phyloP scores from a whole-genome alignment of 1,284 basidiomycete genomes.

The Ceratobasidium sp. region DNA sequence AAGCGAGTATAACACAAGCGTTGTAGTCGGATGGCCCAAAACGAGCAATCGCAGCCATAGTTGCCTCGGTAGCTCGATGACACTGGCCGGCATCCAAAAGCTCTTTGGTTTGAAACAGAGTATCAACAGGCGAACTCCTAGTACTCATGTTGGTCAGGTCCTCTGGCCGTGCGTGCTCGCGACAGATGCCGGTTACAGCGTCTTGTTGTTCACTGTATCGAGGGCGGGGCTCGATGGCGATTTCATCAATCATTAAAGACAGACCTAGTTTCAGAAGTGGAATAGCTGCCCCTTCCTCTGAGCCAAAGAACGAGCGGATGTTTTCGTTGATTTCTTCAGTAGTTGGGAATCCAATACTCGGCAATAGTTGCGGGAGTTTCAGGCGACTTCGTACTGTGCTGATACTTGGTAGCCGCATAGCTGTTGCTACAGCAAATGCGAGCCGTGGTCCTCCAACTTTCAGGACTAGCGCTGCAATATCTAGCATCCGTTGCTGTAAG shows the following conservation, averaged over 20 bases:
- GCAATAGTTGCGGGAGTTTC: background rate
- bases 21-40: slow-evolving; percentile 31
- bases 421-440: background rate
- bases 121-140: background rate
- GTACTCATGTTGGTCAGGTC: background rate
- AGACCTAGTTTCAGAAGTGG: background rate
- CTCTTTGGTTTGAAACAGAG: background rate
- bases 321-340: background rate
- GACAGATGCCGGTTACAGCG: slow-evolving; percentile 10
- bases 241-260: slow-evolving; percentile 31
- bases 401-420: background rate
- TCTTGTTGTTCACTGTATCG: background rate
- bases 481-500: background rate
- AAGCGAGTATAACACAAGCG: slow-evolving; percentile 1
- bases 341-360: slow-evolving; percentile 12
- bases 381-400: background rate
- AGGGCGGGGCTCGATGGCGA: slow-evolving; percentile 13
- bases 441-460: slow-evolving; percentile 23
- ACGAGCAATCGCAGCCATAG: slow-evolving; percentile 8
- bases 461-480: slow-evolving; percentile 4
- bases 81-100: slow-evolving; percentile 7
- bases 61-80: slow-evolving; percentile 27
- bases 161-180: background rate
- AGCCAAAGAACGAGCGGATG: slow-evolving; percentile 15
- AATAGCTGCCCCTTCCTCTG: background rate